Base-by-base conservation (phyloP, 495 filamentous ascomycete species). In the Pyrenopolyporus hunteri region DNA sequence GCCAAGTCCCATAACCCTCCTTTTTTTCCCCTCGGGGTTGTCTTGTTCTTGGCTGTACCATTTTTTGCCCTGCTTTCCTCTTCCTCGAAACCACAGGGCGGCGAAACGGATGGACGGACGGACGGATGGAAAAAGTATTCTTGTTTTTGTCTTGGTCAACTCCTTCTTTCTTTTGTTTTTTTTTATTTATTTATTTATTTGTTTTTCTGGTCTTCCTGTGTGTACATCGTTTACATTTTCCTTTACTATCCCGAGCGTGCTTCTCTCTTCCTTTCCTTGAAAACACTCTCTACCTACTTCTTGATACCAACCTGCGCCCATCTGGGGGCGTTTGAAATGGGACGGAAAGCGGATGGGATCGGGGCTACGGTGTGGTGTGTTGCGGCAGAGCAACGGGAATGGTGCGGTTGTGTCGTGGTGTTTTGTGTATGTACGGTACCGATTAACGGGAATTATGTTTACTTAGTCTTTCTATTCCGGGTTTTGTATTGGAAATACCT, bases 391-490 rank as follows among this genome's bases (percentile, higher is more conserved):
- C 5, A 25, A 26, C 17, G 23, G 14, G 19, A 33, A 11, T n/a
- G 10, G 14, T n/a, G 14, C 31, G 31, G 31, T 33, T 33, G 45
- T 19, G 28, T 26, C 20, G 25, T 32, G 23, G 37, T 44, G 46
- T 56, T 37, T 32, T 44, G n/a, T n/a, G 1, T 51, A 57, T 63
- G 59, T 63, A 63, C 40, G 59, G 52, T 51, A 57, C 45, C 11
- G 10, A 46, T 23, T 13, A 29, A 53, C 16, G 50, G 49, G 25
- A 13, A 35, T 37, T 29, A 19, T 25, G 17, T 29, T 42, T 28
- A 5, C 46, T 25, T 33, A 8, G 31, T 19, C 17, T 45, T 35
- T n/a, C 46, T 8, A 33, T 4, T 33, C 52, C 36, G 9, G n/a
- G 13, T 46, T 26, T 56, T 56, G 50, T 63, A 49, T 63, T 43